phyloP scores from a whole-genome alignment of 805 yeast genomes.

The Yarrowia sp. region DNA sequence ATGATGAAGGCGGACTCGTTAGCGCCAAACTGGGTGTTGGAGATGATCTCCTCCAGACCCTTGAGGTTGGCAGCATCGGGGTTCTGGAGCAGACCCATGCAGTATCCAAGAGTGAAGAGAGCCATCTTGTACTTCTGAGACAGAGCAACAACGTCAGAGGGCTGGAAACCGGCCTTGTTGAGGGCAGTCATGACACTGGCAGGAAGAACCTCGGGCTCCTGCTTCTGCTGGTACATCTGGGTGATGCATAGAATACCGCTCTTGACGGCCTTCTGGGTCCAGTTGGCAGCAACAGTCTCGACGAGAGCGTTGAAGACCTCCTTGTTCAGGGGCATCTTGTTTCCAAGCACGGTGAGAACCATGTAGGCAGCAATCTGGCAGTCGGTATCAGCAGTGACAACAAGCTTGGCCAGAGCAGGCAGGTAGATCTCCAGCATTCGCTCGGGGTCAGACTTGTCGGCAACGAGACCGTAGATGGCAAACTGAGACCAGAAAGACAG shows the following conservation, averaged over 20 bases:
- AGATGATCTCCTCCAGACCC: slow-evolving; percentile 36
- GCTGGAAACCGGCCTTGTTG: slow-evolving; percentile 43
- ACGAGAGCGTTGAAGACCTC: slow-evolving; percentile 66
- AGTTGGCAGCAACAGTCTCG: slow-evolving; percentile 60
- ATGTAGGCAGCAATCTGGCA: slow-evolving; percentile 86
- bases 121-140: slow-evolving; percentile 49
- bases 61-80: slow-evolving; percentile 28
- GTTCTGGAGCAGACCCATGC: slow-evolving; percentile 29
- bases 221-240: slow-evolving; percentile 47
- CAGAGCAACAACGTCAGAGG: slow-evolving; percentile 44
- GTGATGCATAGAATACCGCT: slow-evolving; percentile 50
- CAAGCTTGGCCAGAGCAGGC: slow-evolving; percentile 49
- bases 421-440: slow-evolving; percentile 50
- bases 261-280: slow-evolving; percentile 49
- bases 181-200: slow-evolving; percentile 40
- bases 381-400: slow-evolving; percentile 54
- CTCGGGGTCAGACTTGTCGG: slow-evolving; percentile 44
- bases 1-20: slow-evolving; percentile 33
- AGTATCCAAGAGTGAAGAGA: slow-evolving; percentile 45
- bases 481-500: slow-evolving; percentile 80
- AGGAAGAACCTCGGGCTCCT: slow-evolving; percentile 40
- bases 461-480: slow-evolving; percentile 64
- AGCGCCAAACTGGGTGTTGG: slow-evolving; percentile 31
- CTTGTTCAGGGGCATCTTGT: slow-evolving; percentile 68
- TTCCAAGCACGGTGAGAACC: slow-evolving; percentile 74